Evolutionary conservation across 176 grass and related monocot genomes (phyloP), one percentile per base, ranked within the genome.

Genomic region (Puccinellia tenuiflora): DNA sequence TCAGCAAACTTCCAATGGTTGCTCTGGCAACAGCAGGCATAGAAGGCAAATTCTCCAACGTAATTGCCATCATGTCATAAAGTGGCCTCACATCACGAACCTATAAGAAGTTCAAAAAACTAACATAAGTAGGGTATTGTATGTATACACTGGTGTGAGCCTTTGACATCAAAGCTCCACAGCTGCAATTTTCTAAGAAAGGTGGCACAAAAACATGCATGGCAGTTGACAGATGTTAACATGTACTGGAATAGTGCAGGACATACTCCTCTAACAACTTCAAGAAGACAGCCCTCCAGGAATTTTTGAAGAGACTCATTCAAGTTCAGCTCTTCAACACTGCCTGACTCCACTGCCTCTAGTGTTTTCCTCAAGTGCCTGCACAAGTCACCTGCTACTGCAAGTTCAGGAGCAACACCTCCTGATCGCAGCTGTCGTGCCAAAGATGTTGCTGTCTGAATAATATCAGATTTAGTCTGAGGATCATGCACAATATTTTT

Each of bases 361-460:
- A 99, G 86, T 85, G 91, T 90, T 88, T 99, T 99, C 80, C 96
- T 90, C 84, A 99, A 80, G 85, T 99, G 96, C 72, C 94, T 90
- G 85, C 93, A 99, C 69, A 99, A 85, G 81, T 99, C 96, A 76
- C 91, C 78, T 48, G 92, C 74, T 66, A 96, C 83, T 79, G 81
- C 85, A 79, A 92, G 76, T 83, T 99, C 96, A 86, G 85, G 77
- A 81, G 69, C 60, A 77, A 92, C 61, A 78, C 86, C 83, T 79
- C 81, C 85, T 76, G 93, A 94, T 47, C 89, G 92, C 33, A 99
- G 80, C 81, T 93, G 87, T 4, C 75, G 87, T 83, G 89, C 91
- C 50, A 99, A 90, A 54, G 82, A 88, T 33, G 91, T 90, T 37
- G 87, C 89, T 83, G 86, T 88, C 81, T 96, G 93, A 86, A 99